Evolutionary conservation across 257 asterid species (phyloP).

Genomic region (Capsicum chinense): DNA sequence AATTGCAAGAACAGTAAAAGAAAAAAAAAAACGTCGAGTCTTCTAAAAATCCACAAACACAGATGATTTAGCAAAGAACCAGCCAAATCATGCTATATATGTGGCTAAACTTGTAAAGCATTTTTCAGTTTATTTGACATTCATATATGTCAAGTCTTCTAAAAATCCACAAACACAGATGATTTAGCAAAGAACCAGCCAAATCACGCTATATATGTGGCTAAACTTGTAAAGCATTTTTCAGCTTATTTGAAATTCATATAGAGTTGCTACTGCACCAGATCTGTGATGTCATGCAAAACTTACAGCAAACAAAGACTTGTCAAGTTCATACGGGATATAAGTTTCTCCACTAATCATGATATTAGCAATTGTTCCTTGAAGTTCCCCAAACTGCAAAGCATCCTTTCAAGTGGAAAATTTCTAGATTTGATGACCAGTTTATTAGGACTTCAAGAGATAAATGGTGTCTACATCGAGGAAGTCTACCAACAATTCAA

Average conservation of each 20-base stretch:
- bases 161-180: slow-evolving; percentile 16
- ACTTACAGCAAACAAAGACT: slow-evolving; percentile 1
- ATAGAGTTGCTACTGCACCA: not conserved
- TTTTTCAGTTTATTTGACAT: not conserved
- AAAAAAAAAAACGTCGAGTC: not conserved
- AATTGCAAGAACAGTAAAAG: slow-evolving; percentile 10
- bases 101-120: not conserved
- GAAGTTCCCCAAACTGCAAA: not conserved
- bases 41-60: not conserved
- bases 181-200: not conserved
- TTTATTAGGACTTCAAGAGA: slow-evolving; percentile 19
- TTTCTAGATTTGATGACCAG: not conserved
- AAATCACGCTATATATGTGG: not conserved
- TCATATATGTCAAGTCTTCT: not conserved
- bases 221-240: slow-evolving; percentile 10
- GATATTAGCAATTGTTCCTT: slow-evolving; percentile 17
- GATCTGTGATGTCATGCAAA: slow-evolving; percentile 1
- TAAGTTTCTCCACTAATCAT: not conserved
- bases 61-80: not conserved
- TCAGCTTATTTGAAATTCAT: not conserved
- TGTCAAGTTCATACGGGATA: slow-evolving; percentile 11
- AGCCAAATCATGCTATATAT: not conserved
- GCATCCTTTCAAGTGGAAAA: not conserved
- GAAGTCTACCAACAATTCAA: slow-evolving; percentile 18
- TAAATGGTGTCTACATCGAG: not conserved